phyloP scores from a whole-genome alignment of 2,329 filamentous ascomycete species.

The Monosporascus sp. region DNA sequence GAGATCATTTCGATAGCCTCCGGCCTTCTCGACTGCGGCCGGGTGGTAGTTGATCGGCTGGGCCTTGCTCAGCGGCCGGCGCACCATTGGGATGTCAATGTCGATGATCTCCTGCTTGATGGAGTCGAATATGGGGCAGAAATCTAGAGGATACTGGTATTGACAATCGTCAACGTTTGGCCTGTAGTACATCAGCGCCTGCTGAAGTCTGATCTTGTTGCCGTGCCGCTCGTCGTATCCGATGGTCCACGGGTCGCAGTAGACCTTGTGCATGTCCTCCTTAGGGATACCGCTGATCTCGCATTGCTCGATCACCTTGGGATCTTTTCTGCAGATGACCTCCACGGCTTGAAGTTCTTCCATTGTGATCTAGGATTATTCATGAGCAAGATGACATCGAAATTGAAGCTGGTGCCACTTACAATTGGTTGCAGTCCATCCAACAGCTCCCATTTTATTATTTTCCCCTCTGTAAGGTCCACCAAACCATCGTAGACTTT shows the following conservation, averaged over 20 bases:
- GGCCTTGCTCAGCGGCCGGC: slow-evolving; percentile 68
- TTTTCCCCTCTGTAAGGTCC: slow-evolving; percentile 59
- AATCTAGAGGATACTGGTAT: slow-evolving; percentile 87
- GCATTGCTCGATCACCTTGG: slow-evolving; percentile 88
- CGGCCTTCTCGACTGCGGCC: slow-evolving; percentile 63
- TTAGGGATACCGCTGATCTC: slow-evolving; percentile 72
- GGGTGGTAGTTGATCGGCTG: slow-evolving; percentile 76
- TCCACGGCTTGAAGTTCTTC: slow-evolving; percentile 84
- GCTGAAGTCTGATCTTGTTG: slow-evolving; percentile 71
- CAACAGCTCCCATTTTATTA: slow-evolving; percentile 69
- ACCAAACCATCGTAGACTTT: slow-evolving; percentile 81
- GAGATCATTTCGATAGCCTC: slow-evolving; percentile 71
- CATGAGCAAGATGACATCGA: slow-evolving; percentile 1
- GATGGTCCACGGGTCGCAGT: slow-evolving; percentile 95
- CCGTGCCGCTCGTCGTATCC: slow-evolving; percentile 90
- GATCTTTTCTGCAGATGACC: slow-evolving; percentile 66
- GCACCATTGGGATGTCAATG: slow-evolving; percentile 75
- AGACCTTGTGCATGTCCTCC: slow-evolving; percentile 90
- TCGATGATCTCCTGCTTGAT: slow-evolving; percentile 73
- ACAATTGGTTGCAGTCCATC: slow-evolving; percentile 77
- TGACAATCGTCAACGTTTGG: slow-evolving; percentile 81
- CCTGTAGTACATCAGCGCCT: slow-evolving; percentile 93
- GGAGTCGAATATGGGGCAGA: slow-evolving; percentile 85
- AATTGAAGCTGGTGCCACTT: slow-evolving; percentile 20
- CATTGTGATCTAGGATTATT: slow-evolving; percentile 65